phyloP scores from a whole-genome alignment of 257 asterid genomes.

The Lantana camara region DNA sequence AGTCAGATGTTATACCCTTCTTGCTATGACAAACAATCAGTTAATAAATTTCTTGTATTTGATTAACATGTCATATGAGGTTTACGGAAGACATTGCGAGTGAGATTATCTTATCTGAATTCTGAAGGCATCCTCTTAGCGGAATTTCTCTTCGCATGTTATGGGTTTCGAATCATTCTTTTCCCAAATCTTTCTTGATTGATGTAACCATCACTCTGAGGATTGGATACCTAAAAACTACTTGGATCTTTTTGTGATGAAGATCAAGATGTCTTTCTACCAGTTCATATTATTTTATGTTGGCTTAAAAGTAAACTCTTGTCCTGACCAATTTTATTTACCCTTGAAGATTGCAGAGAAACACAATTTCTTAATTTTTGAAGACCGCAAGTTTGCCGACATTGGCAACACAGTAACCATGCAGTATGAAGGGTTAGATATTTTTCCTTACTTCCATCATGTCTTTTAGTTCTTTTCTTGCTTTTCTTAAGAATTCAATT shows the following conservation, averaged over 20 bases:
- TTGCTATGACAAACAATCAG: not conserved
- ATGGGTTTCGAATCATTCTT: not conserved
- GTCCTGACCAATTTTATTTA: constrained; percentile 2
- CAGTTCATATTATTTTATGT: not conserved
- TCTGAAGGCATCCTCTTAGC: too few species aligned
- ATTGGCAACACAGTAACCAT: constrained; percentile 98
- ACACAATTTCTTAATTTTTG: constrained; percentile 85
- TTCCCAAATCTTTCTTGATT: not conserved
- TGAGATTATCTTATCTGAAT: not conserved
- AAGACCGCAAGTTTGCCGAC: constrained; percentile 97
- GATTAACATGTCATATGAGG: not conserved
- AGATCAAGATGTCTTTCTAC: constrained; percentile 1
- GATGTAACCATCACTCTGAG: not conserved
- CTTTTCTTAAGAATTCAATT: constrained; percentile 27
- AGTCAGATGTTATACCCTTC: not conserved
- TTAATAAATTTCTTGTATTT: not conserved
- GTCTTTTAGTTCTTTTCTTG: constrained; percentile 1
- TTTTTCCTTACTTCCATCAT: constrained; percentile 21
- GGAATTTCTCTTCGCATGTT: not conserved
- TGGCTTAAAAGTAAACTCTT: not conserved
- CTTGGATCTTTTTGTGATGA: not conserved
- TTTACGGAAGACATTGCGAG: not conserved
- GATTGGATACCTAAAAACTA: not conserved
- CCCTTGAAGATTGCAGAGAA: constrained; percentile 75
- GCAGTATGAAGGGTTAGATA: constrained; percentile 94